Evolutionary conservation across 2,329 filamentous ascomycete species (phyloP).

Genomic region (Phialemoniopsis sp.): DNA sequence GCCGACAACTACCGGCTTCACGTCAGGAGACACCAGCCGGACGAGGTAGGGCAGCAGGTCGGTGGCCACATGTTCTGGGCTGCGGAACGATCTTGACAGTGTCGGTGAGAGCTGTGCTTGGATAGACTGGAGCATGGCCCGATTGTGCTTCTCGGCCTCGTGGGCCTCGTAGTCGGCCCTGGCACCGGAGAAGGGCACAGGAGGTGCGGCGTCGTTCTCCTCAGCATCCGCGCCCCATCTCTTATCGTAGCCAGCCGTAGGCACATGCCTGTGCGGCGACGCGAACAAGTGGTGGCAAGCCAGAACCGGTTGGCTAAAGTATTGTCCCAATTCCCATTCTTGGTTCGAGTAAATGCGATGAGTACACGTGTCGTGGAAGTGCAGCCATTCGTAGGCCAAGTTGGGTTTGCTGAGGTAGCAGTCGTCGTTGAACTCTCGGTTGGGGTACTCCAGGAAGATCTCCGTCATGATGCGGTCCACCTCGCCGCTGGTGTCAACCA

Average conservation of each 20-base stretch:
- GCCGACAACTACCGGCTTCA: conserved; percentile 84
- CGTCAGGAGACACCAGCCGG: conserved; percentile 79
- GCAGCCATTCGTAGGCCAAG: conserved; percentile 86
- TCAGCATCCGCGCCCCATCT: conserved; percentile 37
- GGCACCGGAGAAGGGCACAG: conserved; percentile 75
- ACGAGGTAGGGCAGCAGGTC: conserved; percentile 84
- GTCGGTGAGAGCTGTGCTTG: conserved; percentile 69
- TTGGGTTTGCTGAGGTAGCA: conserved; percentile 84
- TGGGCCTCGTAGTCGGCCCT: conserved; percentile 76
- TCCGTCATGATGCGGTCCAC: conserved; percentile 76
- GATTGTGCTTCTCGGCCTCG: conserved; percentile 77
- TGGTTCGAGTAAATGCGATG: conserved; percentile 76
- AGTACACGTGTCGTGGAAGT: conserved; percentile 85
- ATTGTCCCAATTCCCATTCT: conserved; percentile 88
- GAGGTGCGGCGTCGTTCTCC: conserved; percentile 45
- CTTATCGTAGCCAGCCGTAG: conserved; percentile 34
- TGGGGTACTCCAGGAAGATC: conserved; percentile 82
- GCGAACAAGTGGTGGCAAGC: conserved; percentile 92
- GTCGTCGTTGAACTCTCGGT: conserved; percentile 89
- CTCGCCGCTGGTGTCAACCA: conserved; percentile 77
- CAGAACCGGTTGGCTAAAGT: conserved; percentile 80
- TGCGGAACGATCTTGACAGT: conserved; percentile 74
- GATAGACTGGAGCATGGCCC: conserved; percentile 67
- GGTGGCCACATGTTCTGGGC: conserved; percentile 69
- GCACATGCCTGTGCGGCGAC: conserved; percentile 53